phyloP scores from a whole-genome alignment of 768 basidiomycete genomes.

The Lentinus tigrinus region DNA sequence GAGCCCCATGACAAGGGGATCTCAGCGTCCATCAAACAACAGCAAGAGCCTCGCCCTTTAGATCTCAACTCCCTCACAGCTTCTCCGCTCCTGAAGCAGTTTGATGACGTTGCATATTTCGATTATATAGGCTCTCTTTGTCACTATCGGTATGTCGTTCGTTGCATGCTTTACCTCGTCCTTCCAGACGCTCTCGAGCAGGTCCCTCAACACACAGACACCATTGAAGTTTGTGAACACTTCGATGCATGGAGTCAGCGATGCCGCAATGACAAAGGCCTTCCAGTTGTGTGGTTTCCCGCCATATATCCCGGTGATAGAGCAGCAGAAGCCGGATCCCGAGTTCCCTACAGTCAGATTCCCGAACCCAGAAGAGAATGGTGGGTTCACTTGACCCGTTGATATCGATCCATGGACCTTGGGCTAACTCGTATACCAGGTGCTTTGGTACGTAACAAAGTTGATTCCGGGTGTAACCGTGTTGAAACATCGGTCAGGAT shows the following conservation, averaged over 20 bases:
- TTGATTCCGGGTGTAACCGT: no score
- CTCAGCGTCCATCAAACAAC: slow-evolving; percentile 56
- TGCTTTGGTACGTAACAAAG: slow-evolving; percentile 20
- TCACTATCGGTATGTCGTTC: slow-evolving; percentile 2
- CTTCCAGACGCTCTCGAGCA: not conserved
- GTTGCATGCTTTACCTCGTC: not conserved
- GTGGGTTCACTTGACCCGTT: slow-evolving; percentile 36
- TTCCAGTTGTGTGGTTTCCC: slow-evolving; percentile 61
- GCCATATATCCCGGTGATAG: slow-evolving; percentile 56
- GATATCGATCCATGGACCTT: not conserved
- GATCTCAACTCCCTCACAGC: slow-evolving; percentile 32
- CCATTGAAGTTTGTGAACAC: slow-evolving; percentile 76
- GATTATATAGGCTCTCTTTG: slow-evolving; percentile 12
- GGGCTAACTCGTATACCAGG: slow-evolving; percentile 9
- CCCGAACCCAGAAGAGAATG: slow-evolving; percentile 91
- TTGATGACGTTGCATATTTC: slow-evolving; percentile 1
- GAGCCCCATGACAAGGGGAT: slow-evolving; percentile 82
- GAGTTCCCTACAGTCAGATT: slow-evolving; percentile 83
- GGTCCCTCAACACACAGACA: slow-evolving; percentile 33
- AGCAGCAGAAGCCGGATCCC: slow-evolving; percentile 76
- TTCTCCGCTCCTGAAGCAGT: slow-evolving; percentile 30
- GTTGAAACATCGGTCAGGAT: slow-evolving; percentile 43
- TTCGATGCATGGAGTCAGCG: slow-evolving; percentile 87
- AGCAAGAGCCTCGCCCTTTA: slow-evolving; percentile 56
- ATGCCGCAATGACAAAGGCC: slow-evolving; percentile 56